phyloP scores from a whole-genome alignment of 768 basidiomycete genomes.

The Krasilnikovozyma curviuscula region DNA sequence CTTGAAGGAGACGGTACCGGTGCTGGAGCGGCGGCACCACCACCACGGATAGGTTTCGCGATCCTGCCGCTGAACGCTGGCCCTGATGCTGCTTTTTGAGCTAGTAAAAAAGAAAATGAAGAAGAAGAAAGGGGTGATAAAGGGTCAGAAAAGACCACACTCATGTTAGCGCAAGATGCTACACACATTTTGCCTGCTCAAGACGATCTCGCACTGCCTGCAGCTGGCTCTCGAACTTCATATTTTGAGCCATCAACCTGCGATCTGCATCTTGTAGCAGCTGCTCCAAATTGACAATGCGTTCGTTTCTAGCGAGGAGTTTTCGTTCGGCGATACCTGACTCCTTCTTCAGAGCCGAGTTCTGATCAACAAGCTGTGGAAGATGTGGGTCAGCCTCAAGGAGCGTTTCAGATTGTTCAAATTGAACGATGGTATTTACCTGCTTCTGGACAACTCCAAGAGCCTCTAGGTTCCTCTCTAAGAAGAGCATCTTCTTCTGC shows the following conservation, averaged over 20 bases:
- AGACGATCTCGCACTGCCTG: slow-evolving; percentile 79
- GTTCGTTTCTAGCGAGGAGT: slow-evolving; percentile 83
- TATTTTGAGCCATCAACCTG: slow-evolving; percentile 73
- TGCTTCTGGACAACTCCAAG: slow-evolving; percentile 92
- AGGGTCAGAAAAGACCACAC: not conserved
- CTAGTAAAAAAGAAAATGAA: slow-evolving; percentile 28
- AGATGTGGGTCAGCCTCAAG: not conserved
- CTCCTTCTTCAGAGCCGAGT: slow-evolving; percentile 90
- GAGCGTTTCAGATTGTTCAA: not conserved
- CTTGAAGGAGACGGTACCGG: not conserved
- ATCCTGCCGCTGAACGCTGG: slow-evolving; percentile 77
- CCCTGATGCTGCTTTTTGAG: slow-evolving; percentile 49
- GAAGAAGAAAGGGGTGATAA: not conserved
- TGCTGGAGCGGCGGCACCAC: slow-evolving; percentile 35
- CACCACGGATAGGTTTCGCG: slow-evolving; percentile 87
- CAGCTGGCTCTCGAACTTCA: slow-evolving; percentile 85
- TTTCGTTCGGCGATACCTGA: slow-evolving; percentile 92
- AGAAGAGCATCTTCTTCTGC: slow-evolving; percentile 97
- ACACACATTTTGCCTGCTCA: slow-evolving; percentile 72
- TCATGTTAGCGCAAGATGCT: not conserved
- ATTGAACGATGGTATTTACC: slow-evolving; percentile 31
- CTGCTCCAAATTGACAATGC: slow-evolving; percentile 89
- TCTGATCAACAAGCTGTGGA: slow-evolving; percentile 84
- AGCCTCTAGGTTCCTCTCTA: slow-evolving; percentile 90
- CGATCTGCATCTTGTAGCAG: slow-evolving; percentile 85